Conservation (phyloP, 805 yeast genomes). For the Saturnispora hagleri region DNA sequence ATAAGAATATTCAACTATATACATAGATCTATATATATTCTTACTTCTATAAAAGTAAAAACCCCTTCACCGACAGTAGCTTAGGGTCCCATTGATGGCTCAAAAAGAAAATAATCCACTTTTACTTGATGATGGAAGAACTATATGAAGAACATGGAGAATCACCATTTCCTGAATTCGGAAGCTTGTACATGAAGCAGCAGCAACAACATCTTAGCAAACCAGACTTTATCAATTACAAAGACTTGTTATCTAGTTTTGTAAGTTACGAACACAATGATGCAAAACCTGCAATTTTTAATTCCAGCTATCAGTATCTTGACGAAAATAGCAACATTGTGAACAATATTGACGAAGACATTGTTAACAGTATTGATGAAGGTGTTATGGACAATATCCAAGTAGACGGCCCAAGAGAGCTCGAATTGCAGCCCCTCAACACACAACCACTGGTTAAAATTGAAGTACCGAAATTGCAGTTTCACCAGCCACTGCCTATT, state of each 20-base stretch:
- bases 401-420: background rate
- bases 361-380: background rate
- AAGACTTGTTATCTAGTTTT: background rate
- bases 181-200: background rate
- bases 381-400: no score
- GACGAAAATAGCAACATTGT: background rate
- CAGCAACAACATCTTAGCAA: background rate
- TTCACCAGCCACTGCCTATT: background rate
- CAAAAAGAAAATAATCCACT: background rate
- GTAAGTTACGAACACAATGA: background rate
- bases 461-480: constrained; percentile 1
- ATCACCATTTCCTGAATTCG: background rate
- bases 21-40: no score
- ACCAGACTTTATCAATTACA: background rate
- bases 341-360: background rate
- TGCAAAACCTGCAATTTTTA: background rate
- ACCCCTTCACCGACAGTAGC: background rate
- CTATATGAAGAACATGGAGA: background rate
- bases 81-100: background rate
- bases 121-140: background rate
- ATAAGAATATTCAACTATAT: background rate
- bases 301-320: background rate
- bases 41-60: no score
- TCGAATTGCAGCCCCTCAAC: background rate
- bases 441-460: background rate